Base-by-base conservation (phyloP, 2,329 filamentous ascomycete genomes). In the Fusarium secorum region DNA sequence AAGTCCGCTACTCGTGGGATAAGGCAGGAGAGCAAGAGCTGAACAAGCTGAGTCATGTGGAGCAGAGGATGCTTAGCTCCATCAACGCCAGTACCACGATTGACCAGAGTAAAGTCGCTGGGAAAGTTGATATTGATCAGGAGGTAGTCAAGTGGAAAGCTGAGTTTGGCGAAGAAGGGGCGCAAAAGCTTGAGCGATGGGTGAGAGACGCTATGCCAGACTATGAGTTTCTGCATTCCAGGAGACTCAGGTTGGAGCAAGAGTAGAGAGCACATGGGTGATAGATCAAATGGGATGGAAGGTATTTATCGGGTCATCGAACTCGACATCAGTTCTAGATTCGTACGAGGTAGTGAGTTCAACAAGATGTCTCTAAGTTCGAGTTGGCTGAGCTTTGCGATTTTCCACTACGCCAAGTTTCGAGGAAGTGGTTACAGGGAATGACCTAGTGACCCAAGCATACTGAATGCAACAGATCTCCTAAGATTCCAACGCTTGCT, bases 111-210 rank as follows among this genome's bases (percentile, higher is more conserved):
- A 73, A 73, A 35, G 53, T 71, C 11, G 70, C 70, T 18, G 70
- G 70, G 1, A 41, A 57, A 3, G 45, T 73, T 4, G 30, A 69
- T 4, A 69, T 73, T 18, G 63, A 61, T 7, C 11, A 73, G 7
- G 70, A 73, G 45, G 60, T 42, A 24, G 52, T 35, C 4, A 73
- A 71, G 55, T 73, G 71, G 70, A 69, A 20, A n/a, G 36, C n/a
- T 6, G 71, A 73, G 11, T 71, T 73, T 55, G 71, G 71, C 1
- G 57, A 56, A 11, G 57, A 45, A 20, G 71, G n/a, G 3, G 71
- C 41, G 2, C 53, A 32, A 28, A 71, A 61, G 20, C n/a, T 73
- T n/a, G 61, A 73, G 45, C 39, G 53, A 26, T 71, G 60, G 71
- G 71, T 73, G 11, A 52, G 58, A 10, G 64, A 64, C 49, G 58